These are phyloP conservation scores for Aspergillus fischeri DNA, from an alignment of 2,329 filamentous ascomycete genomes.

Conservation along the genomic window DNA sequence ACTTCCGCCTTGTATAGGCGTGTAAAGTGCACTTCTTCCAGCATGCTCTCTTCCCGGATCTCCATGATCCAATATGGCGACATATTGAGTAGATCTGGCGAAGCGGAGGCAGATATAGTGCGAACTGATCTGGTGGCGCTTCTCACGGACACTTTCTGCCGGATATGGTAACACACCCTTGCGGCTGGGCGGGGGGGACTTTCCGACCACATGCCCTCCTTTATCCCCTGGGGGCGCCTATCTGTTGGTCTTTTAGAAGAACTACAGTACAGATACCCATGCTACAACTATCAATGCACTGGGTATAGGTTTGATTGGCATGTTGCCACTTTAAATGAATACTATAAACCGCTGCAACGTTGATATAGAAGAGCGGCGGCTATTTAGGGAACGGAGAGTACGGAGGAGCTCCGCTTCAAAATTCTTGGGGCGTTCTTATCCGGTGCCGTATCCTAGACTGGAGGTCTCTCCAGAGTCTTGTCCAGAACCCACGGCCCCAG, in stretches of 20 bases:
- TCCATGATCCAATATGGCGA: no score
- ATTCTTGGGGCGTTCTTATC: background rate
- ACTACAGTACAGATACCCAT: background rate
- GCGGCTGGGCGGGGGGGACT: constrained; percentile 1
- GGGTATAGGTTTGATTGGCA: background rate
- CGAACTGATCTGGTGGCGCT: background rate
- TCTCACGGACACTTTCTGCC: background rate
- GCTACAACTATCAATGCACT: background rate
- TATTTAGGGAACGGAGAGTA: background rate
- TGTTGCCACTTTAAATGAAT: background rate
- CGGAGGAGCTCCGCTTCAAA: background rate
- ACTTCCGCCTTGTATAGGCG: background rate
- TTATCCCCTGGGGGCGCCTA: constrained; percentile 1
- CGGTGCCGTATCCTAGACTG: background rate
- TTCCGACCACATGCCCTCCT: constrained; percentile 13
- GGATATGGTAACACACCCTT: background rate
- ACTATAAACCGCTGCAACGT: background rate
- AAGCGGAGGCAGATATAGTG: no score
- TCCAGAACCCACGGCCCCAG: background rate
- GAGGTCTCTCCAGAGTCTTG: background rate
- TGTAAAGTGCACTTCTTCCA: no score
- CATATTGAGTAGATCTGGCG: no score
- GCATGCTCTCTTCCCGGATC: no score
- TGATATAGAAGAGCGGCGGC: background rate
- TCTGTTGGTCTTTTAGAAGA: background rate